Base-by-base conservation (phyloP, 2,329 filamentous ascomycete genomes). In the Aphanoascus verrucosus region DNA sequence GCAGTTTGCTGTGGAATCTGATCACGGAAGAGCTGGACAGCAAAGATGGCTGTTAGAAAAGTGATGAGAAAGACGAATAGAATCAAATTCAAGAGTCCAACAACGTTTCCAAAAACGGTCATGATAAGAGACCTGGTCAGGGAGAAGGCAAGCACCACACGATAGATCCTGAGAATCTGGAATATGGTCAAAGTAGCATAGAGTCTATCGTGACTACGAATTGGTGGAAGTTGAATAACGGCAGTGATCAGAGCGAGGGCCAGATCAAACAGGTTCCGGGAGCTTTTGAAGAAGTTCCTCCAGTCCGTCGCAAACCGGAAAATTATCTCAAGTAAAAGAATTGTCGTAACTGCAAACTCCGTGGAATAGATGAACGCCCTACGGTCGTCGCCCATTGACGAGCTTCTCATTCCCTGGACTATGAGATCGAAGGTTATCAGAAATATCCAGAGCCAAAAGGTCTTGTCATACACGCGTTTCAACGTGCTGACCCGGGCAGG, bases 1-100 rank as follows among this genome's bases (percentile, higher is more conserved):
- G 73, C 68, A 59, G 88, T 80, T n/a, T 75, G 62, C 32, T 76
- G 62, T 0, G 87, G 84, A 28, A 97, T 80, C 61, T 94, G 84
- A 31, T 90, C 90, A 35, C 93, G 84, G 64, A 98, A 94, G 3
- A 98, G 80, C 67, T 98, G 91, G 1, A 86, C 82, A 5, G 93
- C 93, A 62, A 98, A 89, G 55, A 98, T 94, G 2, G 93, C 85
- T 61, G 90, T 86, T 44, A 98, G 77, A 64, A 95, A 97, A 0
- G 90, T 96, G 64, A 96, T 87, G 49, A 98, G 76, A 65, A 97
- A 95, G 63, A 98, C 89, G 66, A 98, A 98, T 15, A 97, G 75
- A 72, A 98, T 94, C 57, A 98, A 74, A 65, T 98, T 98, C 38
- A 86, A 79, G 57, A 98, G 84, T 86, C 94, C 94, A 43, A 84